Evolutionary conservation across 148 eudicot genomes (phyloP).

Genomic region (Vaccinium darrowii): DNA sequence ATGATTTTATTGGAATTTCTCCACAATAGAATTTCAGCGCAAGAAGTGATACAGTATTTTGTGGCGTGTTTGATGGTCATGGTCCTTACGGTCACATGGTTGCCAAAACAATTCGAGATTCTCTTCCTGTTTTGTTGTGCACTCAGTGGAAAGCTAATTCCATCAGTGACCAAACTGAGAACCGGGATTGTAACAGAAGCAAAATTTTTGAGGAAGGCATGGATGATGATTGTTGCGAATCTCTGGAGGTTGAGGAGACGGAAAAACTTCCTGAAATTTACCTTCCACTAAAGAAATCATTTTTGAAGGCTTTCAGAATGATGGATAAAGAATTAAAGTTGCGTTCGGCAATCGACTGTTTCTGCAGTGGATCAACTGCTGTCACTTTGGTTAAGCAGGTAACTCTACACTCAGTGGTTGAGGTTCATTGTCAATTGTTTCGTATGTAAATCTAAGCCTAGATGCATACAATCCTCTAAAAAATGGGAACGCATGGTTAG

Average conservation of each 20-base stretch:
- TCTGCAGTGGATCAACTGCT: slow-evolving; percentile 60
- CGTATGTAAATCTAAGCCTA: no score
- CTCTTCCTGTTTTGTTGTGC: slow-evolving; percentile 58
- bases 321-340: slow-evolving; percentile 59
- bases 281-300: slow-evolving; percentile 40
- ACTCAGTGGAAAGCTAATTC: slow-evolving; percentile 39
- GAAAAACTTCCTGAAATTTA: slow-evolving; percentile 43
- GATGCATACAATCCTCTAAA: neutral
- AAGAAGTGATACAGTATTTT: slow-evolving; percentile 46
- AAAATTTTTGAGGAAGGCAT: slow-evolving; percentile 30
- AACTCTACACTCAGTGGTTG: neutral
- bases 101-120: slow-evolving; percentile 60
- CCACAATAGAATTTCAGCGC: slow-evolving; percentile 46
- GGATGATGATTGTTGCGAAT: slow-evolving; percentile 41
- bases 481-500: neutral
- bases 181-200: slow-evolving; percentile 27
- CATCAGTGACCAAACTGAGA: slow-evolving; percentile 27
- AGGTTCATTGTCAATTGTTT: neutral
- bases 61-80: slow-evolving; percentile 92
- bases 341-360: slow-evolving; percentile 51
- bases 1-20: slow-evolving; percentile 34
- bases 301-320: slow-evolving; percentile 46
- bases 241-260: slow-evolving; percentile 34
- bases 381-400: slow-evolving; percentile 57
- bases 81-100: slow-evolving; percentile 81